These are phyloP conservation scores for Nannizzia gypsea DNA, from an alignment of 2,329 filamentous ascomycete species.

Conservation along the genomic window DNA sequence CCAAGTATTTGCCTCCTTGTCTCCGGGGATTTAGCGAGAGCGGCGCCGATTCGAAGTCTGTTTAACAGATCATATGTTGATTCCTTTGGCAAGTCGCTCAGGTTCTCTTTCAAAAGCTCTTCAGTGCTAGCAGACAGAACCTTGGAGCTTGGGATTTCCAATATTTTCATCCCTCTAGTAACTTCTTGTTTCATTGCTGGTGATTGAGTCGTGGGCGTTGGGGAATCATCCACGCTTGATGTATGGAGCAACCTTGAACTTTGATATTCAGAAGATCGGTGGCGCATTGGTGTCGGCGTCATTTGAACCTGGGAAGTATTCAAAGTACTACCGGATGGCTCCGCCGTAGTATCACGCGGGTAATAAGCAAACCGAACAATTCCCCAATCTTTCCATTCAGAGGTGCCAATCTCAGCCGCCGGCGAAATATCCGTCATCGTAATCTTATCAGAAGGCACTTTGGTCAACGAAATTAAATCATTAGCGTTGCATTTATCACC, in stretches of 20 bases:
- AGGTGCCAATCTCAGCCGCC: slow-evolving; percentile 23
- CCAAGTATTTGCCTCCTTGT: slow-evolving; percentile 65
- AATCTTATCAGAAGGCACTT: slow-evolving; percentile 36
- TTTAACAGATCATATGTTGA: slow-evolving; percentile 76
- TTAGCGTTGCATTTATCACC: slow-evolving; percentile 56
- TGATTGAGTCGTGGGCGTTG: slow-evolving; percentile 37
- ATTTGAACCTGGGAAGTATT: slow-evolving; percentile 39
- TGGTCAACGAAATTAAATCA: slow-evolving; percentile 65
- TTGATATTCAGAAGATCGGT: slow-evolving; percentile 46
- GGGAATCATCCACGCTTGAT: slow-evolving; percentile 36
- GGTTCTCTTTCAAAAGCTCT: slow-evolving; percentile 29
- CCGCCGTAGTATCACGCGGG: slow-evolving; percentile 24
- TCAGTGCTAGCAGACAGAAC: slow-evolving; percentile 31
- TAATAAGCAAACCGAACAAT: slow-evolving; percentile 75
- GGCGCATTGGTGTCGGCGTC: slow-evolving; percentile 65
- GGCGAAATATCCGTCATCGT: slow-evolving; percentile 20
- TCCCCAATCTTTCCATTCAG: slow-evolving; percentile 63
- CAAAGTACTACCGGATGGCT: slow-evolving; percentile 13
- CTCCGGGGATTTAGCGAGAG: slow-evolving; percentile 53
- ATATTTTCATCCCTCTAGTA: slow-evolving; percentile 38
- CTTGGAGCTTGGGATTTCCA: slow-evolving; percentile 51
- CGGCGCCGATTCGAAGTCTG: slow-evolving; percentile 71
- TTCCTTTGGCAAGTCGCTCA: slow-evolving; percentile 56
- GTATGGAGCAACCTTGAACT: slow-evolving; percentile 42
- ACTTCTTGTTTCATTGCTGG: slow-evolving; percentile 24